Percentiles rank a stretch among this genome's conserved stretches.
phyloP scores from a whole-genome alignment of 139 green algal species.

The Nannochloris sp. region DNA sequence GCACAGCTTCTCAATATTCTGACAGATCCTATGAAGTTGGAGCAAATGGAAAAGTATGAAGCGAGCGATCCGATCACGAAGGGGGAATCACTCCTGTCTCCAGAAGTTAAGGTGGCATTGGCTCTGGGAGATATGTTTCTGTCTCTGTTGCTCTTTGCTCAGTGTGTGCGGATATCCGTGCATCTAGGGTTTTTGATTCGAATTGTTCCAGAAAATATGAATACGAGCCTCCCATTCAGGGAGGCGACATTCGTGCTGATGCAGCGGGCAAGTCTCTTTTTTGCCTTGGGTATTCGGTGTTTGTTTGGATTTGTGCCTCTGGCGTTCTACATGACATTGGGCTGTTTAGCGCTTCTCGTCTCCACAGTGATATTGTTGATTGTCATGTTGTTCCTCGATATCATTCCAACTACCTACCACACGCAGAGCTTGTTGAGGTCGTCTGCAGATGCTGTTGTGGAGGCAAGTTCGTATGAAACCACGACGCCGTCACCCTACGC shows the following conservation, averaged over 20 bases:
- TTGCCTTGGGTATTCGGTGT: conserved; percentile 5
- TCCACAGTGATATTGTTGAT: conserved; percentile 3
- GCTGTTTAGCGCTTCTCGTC: not conserved
- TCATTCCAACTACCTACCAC: not conserved
- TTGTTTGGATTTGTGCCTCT: conserved; percentile 4
- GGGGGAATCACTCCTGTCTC: not conserved
- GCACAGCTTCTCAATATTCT: conserved; percentile 7
- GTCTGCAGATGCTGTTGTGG: not conserved
- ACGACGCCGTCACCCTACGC: too few species aligned
- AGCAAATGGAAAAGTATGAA: not conserved
- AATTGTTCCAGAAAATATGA: conserved; percentile 1
- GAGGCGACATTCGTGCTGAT: conserved; percentile 7
- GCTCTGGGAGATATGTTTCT: conserved; percentile 12
- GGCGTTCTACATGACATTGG: conserved; percentile 8
- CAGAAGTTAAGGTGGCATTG: conserved; percentile 5
- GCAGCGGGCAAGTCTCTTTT: conserved; percentile 9
- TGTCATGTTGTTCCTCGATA: conserved; percentile 4
- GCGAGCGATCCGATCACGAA: conserved; percentile 4
- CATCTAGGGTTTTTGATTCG: conserved; percentile 12
- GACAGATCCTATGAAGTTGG: conserved; percentile 1
- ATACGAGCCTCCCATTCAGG: not conserved
- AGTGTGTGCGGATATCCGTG: conserved; percentile 12
- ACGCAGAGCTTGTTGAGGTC: not conserved
- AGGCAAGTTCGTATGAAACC: too few species aligned
- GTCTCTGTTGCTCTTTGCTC: conserved; percentile 10